Percentiles rank a stretch among this genome's conserved stretches.
phyloP scores from a whole-genome alignment of 176 grass and related monocot genomes.

The Musa troglodytarum region DNA sequence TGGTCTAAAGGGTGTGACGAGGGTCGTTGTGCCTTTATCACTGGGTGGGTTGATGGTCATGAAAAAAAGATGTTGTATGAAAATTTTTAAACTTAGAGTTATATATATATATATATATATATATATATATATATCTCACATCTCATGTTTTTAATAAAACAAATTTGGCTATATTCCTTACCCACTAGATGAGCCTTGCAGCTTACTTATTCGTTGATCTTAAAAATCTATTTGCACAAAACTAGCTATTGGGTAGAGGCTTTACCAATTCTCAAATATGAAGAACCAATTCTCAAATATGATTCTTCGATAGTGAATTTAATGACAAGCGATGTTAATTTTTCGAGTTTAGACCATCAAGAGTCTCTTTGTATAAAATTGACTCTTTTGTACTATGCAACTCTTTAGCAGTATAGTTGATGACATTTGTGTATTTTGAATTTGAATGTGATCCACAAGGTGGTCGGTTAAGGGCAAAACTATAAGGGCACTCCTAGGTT shows the following conservation, averaged over 20 bases:
- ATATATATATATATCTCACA: no score
- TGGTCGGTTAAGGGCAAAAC: not conserved
- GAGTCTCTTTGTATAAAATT: not conserved
- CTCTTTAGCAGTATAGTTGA: not conserved
- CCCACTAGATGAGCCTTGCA: not conserved
- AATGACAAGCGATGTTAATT: not conserved
- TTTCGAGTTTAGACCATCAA: not conserved
- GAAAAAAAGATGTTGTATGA: no score
- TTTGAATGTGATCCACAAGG: not conserved
- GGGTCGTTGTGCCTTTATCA: no score
- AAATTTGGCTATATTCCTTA: not conserved
- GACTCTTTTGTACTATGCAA: not conserved
- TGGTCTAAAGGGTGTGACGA: no score
- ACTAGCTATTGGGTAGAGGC: not conserved
- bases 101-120: no score
- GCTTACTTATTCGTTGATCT: fast-evolving
- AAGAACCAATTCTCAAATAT: not conserved
- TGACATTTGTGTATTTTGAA: not conserved
- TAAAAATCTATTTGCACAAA: not conserved
- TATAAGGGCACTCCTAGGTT: not conserved
- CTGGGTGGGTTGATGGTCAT: no score
- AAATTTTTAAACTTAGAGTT: no score
- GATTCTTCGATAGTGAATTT: not conserved
- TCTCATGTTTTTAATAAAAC: no score
- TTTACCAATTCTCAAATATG: not conserved